Conservation (phyloP, 2,329 filamentous ascomycete species). For the Pseudogymnoascus sp. region DNA sequence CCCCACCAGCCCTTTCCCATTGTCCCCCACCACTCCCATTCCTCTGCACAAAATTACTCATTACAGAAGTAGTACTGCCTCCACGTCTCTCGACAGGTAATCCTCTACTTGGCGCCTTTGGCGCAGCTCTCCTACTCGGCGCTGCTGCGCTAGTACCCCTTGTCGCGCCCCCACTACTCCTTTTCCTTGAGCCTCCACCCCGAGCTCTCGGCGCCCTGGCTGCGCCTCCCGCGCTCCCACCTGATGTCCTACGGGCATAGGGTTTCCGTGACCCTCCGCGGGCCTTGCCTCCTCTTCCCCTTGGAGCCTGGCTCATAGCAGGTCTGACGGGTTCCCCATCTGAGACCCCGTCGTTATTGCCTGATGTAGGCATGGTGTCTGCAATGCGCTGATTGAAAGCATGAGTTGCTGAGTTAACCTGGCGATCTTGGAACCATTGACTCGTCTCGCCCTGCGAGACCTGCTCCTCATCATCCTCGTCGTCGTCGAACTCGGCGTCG, state of each 20-base stretch:
- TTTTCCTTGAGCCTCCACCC: neutral
- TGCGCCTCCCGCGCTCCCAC: neutral
- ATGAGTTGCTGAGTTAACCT: neutral
- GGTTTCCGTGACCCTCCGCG: neutral
- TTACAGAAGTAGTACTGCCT: neutral
- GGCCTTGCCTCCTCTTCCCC: neutral
- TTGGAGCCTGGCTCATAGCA: neutral
- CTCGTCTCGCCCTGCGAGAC: constrained; percentile 3
- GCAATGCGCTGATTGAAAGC: constrained; percentile 5
- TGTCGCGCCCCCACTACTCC: neutral
- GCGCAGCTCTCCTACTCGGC: neutral
- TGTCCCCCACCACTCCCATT: neutral
- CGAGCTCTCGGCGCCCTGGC: neutral
- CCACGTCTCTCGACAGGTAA: constrained; percentile 4
- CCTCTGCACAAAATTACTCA: constrained; percentile 6
- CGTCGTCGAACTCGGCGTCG: constrained; percentile 23
- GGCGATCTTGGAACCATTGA: neutral
- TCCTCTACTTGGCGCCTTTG: neutral
- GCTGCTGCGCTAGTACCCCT: neutral
- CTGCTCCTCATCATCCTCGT: neutral
- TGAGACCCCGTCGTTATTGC: neutral
- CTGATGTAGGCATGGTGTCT: neutral
- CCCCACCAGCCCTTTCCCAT: neutral
- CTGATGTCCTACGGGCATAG: neutral
- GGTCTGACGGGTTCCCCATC: neutral